A percentile compares a stretch with the other conserved stretches of the same genome.
Conservation (phyloP, 495 filamentous ascomycete genomes). For the Aspergillus avenaceus region DNA sequence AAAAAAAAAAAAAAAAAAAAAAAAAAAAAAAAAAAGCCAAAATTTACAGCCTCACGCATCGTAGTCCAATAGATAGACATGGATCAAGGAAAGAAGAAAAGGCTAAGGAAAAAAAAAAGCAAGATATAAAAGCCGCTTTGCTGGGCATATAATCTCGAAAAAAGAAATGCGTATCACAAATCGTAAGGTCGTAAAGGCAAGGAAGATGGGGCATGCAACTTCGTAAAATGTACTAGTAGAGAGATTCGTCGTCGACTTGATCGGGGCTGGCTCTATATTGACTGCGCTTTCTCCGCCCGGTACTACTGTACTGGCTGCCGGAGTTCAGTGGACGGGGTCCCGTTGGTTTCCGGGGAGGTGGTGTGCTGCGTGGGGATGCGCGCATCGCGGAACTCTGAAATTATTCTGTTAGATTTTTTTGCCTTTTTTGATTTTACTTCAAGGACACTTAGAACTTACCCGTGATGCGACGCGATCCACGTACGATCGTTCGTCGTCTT, state of each 20-base stretch:
- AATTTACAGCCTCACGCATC: slow-evolving; percentile 11
- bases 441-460: slow-evolving; percentile 22
- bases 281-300: slow-evolving; percentile 40
- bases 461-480: slow-evolving; percentile 41
- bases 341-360: slow-evolving; percentile 50
- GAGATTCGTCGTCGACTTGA: slow-evolving; percentile 41
- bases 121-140: background rate
- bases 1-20: too few relatives aligned
- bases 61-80: background rate
- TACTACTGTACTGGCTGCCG: slow-evolving; percentile 43
- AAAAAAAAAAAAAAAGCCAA: slow-evolving; percentile 2
- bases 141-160: slow-evolving; percentile 1
- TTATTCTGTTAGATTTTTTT: slow-evolving; percentile 1
- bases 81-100: too few relatives aligned
- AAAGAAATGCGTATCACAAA: slow-evolving; percentile 5
- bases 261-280: slow-evolving; percentile 47
- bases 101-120: slow-evolving; percentile 2
- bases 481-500: slow-evolving; percentile 34
- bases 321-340: slow-evolving; percentile 50
- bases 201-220: background rate
- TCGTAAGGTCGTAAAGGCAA: slow-evolving; percentile 11
- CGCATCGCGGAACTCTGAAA: slow-evolving; percentile 38
- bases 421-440: background rate
- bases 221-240: slow-evolving; percentile 22
- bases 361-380: slow-evolving; percentile 32